Base-by-base conservation (phyloP, 1,139 yeast species). In the Debaryomycetaceae sp. region DNA sequence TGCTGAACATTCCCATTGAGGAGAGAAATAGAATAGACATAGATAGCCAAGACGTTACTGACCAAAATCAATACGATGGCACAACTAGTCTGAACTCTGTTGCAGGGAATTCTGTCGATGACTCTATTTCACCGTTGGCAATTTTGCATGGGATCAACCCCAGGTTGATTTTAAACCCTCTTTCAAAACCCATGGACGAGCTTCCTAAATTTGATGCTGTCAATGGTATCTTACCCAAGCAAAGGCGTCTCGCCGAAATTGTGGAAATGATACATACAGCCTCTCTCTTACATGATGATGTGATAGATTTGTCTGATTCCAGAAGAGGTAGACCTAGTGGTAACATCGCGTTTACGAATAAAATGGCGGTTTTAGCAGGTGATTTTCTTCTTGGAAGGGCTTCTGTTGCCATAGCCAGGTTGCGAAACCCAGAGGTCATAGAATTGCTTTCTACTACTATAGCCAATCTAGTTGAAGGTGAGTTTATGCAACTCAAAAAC, bases 251-350 rank as follows among this genome's bases (percentile, higher is more conserved):
- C 44, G 98, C 98, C 0, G 98, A 92, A 65, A 91, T 92, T 53
- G 96, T 92, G 9, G 99, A 92, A 63, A 88, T 92, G 96, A 92
- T 92, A 48, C 98, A 92, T 61, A 92, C 98, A 1, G 98, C 98
- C 2, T 85, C 95, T n/a, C 67, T 92, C 47, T 74, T 92, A 40
- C 99, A 92, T 61, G 99, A 92, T 65, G 99, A 92, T 61, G 98
- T 92, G 45, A 91, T 94, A 54, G 99, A 92, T 65, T 79, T 84
- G 53, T 84, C 96, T 0, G 97, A 88, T 54, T 77, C 94, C 18
- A 76, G 98, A 60, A 75, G 98, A 50, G 95, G 96, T 31, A 75
- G 87, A 55, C 95, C 95, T 15, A 81, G 88, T 49, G 98, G 97
- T 1, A 92, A 92, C 62, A 77, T 85, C 48, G 97, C 97, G 6